Evolutionary conservation across 2,329 filamentous ascomycete genomes (phyloP).

Genomic region (Rachicladosporium sp.): DNA sequence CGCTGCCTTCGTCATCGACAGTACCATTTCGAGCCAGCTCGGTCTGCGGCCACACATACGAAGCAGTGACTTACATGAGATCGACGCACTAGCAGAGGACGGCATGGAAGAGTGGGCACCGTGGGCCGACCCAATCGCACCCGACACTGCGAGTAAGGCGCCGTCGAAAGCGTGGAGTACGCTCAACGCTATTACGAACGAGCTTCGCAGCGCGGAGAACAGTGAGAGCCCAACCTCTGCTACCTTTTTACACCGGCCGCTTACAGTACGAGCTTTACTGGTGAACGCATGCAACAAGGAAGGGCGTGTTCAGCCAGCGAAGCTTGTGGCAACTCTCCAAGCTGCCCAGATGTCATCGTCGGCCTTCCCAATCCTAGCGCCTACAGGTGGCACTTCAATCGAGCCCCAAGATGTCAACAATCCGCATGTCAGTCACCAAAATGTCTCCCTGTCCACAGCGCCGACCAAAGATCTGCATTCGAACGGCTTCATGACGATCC

Average conservation of each 20-base stretch:
- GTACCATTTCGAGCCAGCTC: constrained; percentile 41
- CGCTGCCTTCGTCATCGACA: constrained; percentile 52
- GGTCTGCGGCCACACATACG: constrained; percentile 40
- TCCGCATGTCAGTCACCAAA: too few species aligned
- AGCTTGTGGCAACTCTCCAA: constrained; percentile 16
- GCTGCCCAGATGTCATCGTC: background rate
- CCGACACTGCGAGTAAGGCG: constrained; percentile 16
- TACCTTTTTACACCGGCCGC: background rate
- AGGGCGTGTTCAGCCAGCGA: constrained; percentile 10
- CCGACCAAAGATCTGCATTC: too few species aligned
- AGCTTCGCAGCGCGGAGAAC: constrained; percentile 4
- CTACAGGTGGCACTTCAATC: too few species aligned
- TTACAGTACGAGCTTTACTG: constrained; percentile 8
- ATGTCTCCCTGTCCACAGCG: too few species aligned
- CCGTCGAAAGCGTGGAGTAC: constrained; percentile 33
- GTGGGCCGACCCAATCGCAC: constrained; percentile 42
- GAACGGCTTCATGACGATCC: constrained; percentile 3
- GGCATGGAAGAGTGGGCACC: constrained; percentile 64
- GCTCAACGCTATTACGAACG: constrained; percentile 37
- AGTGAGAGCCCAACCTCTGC: too few species aligned
- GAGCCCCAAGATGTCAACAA: too few species aligned
- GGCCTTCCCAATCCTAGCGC: too few species aligned
- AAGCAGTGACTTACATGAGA: constrained; percentile 34
- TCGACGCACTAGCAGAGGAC: constrained; percentile 47
- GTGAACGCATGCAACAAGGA: constrained; percentile 9